Evolutionary conservation across 208 protist species (phyloP), one percentile per base, ranked within the genome.

Genomic region (Naegleria fowleri): DNA sequence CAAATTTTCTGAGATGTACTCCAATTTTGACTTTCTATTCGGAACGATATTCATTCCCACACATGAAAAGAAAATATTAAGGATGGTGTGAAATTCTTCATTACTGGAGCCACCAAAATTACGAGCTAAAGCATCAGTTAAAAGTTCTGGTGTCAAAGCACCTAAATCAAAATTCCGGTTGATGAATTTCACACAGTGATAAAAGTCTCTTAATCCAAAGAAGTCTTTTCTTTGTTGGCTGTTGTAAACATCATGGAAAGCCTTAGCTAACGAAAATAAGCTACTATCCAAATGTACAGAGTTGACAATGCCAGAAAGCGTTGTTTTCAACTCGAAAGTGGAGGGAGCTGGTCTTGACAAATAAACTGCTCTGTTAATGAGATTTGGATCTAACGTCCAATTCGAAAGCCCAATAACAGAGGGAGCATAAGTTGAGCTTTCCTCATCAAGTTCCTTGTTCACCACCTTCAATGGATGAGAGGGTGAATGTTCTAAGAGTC

Each of bases 381-480:
- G 11, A 41, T 95, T 95, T 16, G 95, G 86, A 91, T 97, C 96
- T 13, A 97, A 91, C 7, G 86, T 83, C 94, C 94, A 97, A 94
- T 97, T 97, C 40, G 93, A 96, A 43, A 97, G 93, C 22, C 96
- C 96, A 55, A 97, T 91, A 5, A 97, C 79, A 0, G 94, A 91
- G 43, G 43, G 43, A 9, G 43, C 7, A 19, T 96, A 76, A 15
- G 19, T 13, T 40, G 25, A 15, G 1, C 29, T 13, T 5, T 79
- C 67, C 13, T 89, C 86, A 40, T 89, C 86, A 9, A 97, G 92
- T 29, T 96, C 88, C 33, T 83, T 40, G 90, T 97, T 94, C 19
- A 97, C 92, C 11, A 97, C 94, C 92, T 97, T 97, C 59, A 97
- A 94, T 3, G 96, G 96, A 79, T 94, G 93, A 79, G 94, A 91